phyloP scores from a whole-genome alignment of 495 filamentous ascomycete species.

The Platismatia glauca region DNA sequence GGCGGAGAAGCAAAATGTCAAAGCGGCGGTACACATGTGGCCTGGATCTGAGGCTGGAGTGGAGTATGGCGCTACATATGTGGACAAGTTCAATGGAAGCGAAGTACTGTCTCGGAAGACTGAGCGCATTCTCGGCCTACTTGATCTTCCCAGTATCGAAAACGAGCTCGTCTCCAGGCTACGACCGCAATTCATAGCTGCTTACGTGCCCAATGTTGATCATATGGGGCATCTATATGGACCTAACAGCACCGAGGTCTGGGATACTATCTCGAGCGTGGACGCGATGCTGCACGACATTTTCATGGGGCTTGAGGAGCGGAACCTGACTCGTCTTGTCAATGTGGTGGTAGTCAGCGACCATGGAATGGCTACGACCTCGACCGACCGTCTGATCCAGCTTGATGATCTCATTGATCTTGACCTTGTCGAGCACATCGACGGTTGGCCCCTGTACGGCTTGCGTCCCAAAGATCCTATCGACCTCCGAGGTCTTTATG shows the following conservation, averaged over 20 bases:
- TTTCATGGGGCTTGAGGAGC: constrained; percentile 64
- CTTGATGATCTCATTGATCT: constrained; percentile 84
- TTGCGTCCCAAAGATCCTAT: constrained; percentile 47
- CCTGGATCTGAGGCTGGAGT: constrained; percentile 85
- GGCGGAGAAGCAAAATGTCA: constrained; percentile 68
- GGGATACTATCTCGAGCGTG: constrained; percentile 58
- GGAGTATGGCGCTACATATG: constrained; percentile 54
- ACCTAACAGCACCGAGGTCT: constrained; percentile 88
- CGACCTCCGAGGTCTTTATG: constrained; percentile 35
- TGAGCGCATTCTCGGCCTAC: constrained; percentile 61
- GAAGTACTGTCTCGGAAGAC: constrained; percentile 68
- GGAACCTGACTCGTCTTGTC: constrained; percentile 80
- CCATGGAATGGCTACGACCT: constrained; percentile 95
- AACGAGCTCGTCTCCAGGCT: constrained; percentile 28
- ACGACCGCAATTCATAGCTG: constrained; percentile 82
- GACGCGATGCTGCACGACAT: constrained; percentile 71
- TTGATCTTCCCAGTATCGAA: constrained; percentile 70
- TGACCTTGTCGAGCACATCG: constrained; percentile 64
- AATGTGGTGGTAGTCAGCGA: constrained; percentile 98
- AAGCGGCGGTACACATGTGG: constrained; percentile 94
- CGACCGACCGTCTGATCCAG: constrained; percentile 72
- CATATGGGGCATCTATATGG: constrained; percentile 76
- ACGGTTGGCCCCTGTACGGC: constrained; percentile 91
- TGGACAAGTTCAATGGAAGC: constrained; percentile 76
- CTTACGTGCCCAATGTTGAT: constrained; percentile 91